Evolutionary conservation across 805 yeast genomes (phyloP).

Genomic region (Kluyveromyces aestuarii): DNA sequence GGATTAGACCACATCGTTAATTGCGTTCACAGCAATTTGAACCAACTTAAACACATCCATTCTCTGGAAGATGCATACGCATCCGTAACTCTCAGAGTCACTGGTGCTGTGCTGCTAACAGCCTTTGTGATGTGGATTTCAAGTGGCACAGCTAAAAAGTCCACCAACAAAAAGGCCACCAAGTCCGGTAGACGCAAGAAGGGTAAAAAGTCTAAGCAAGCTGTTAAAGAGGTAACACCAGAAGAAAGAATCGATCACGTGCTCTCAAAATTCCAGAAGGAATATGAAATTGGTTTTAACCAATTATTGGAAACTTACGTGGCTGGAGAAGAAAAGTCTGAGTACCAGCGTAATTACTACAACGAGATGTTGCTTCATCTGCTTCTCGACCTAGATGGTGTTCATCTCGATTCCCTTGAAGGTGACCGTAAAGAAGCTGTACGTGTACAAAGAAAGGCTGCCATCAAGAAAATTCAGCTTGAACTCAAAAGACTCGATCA

Average conservation of each 20-base stretch:
- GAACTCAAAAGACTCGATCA: conserved; percentile 47
- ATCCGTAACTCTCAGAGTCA: conserved; percentile 1
- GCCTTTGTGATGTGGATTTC: conserved; percentile 1
- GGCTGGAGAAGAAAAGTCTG: conserved; percentile 16
- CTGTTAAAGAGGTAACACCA: conserved; percentile 13
- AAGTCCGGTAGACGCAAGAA: conserved; percentile 5
- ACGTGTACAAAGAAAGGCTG: conserved; percentile 48
- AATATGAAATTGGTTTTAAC: conserved; percentile 18
- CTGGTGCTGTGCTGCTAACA: conserved; percentile 1
- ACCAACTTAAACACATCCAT: background rate
- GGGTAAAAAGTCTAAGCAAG: conserved; percentile 4
- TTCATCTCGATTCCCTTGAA: conserved; percentile 35
- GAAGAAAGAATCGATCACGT: conserved; percentile 23
- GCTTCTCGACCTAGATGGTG: conserved; percentile 55
- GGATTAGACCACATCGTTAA: background rate
- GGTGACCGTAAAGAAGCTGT: conserved; percentile 39
- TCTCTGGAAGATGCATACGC: conserved; percentile 2
- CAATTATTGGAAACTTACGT: conserved; percentile 15
- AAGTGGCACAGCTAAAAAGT: background rate
- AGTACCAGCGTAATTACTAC: conserved; percentile 46
- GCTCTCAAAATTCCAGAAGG: conserved; percentile 16
- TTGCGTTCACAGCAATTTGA: background rate
- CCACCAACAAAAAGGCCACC: conserved; percentile 2
- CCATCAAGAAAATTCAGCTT: conserved; percentile 51
- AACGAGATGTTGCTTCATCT: conserved; percentile 63